Percentiles rank a stretch among this genome's conserved stretches.
phyloP scores from a whole-genome alignment of 805 yeast species.

The Barnettozyma salicaria region DNA sequence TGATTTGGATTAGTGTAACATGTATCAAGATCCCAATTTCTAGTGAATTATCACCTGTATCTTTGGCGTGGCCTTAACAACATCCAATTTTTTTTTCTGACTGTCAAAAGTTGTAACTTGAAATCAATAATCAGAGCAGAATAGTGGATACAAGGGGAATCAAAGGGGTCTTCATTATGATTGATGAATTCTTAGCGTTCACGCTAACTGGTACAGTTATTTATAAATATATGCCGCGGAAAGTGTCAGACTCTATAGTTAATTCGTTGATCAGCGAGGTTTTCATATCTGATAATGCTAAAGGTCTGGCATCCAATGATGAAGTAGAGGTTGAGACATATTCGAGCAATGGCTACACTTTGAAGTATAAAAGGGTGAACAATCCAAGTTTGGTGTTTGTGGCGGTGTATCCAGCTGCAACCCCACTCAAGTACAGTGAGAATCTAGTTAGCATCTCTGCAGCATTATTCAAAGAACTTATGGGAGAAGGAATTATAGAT shows the following conservation, averaged over 20 bases:
- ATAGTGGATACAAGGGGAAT: no score
- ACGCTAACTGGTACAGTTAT: conserved; percentile 47
- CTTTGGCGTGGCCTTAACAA: no score
- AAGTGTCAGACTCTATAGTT: conserved; percentile 35
- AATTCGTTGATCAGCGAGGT: conserved; percentile 45
- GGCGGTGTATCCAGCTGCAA: conserved; percentile 36
- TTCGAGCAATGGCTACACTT: conserved; percentile 36
- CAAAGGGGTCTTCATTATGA: conserved; percentile 28
- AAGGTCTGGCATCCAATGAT: conserved; percentile 21
- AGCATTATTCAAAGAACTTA: conserved; percentile 28
- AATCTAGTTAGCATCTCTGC: conserved; percentile 28
- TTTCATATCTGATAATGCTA: conserved; percentile 35
- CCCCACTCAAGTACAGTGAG: conserved; percentile 32
- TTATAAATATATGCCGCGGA: conserved; percentile 39
- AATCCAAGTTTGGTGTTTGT: conserved; percentile 39
- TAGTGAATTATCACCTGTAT: no score
- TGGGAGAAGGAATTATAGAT: conserved; percentile 24
- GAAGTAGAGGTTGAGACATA: conserved; percentile 25
- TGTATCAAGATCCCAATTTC: no score
- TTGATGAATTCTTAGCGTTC: conserved; percentile 45
- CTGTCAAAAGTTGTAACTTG: no score
- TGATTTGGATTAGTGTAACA: no score
- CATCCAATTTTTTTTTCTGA: no score
- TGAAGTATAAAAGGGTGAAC: conserved; percentile 39
- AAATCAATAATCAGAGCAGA: no score